Base-by-base conservation (phyloP, 2,329 filamentous ascomycete genomes). In the Epichloe aotearoae region DNA sequence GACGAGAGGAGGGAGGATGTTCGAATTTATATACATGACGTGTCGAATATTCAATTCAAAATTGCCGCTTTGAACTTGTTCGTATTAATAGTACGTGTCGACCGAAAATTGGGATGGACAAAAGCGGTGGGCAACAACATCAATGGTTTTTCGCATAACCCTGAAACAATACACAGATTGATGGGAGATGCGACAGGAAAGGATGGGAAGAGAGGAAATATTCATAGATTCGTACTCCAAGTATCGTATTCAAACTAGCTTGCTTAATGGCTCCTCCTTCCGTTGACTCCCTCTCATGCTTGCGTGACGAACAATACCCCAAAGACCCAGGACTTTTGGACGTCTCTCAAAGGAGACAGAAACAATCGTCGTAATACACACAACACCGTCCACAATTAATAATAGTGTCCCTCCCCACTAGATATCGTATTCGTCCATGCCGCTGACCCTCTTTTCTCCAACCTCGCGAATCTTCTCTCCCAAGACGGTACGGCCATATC, bases 391-490 rank as follows among this genome's bases (percentile, higher is more conserved):
- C 36, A 5, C 36, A 38, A 30, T 30, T 3, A 10, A 10, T 7
- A 8, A 26, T 1, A 30, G 26, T 30, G 8, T 5, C 36, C 1
- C 50, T 26, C 53, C 47, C 30, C 26, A 43, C 51, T 39, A 52
- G 42, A 52, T 57, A 39, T 60, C 62, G 49, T 80, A 77, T 17
- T 78, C 82, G 19, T 79, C 79, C 64, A 79, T 69, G 8, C 79
- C 81, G 53, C 75, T 73, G 40, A 83, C 68, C 62, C 82, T 75
- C 62, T 73, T 74, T 72, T 96, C 90, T 1, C 83, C 89, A 59
- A 93, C 60, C 63, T 94, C 87, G 48, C 83, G 77, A 62, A 98
- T 97, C 79, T 97, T 97, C 61, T 91, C 88, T 41, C 84, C 84
- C 58, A 98, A 68, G 26, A 96, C 78, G 40, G 78, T 76, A 54